Evolutionary conservation across 495 filamentous ascomycete genomes (phyloP), one percentile per base, ranked within the genome.

Genomic region (Tetracladium marchalianum): DNA sequence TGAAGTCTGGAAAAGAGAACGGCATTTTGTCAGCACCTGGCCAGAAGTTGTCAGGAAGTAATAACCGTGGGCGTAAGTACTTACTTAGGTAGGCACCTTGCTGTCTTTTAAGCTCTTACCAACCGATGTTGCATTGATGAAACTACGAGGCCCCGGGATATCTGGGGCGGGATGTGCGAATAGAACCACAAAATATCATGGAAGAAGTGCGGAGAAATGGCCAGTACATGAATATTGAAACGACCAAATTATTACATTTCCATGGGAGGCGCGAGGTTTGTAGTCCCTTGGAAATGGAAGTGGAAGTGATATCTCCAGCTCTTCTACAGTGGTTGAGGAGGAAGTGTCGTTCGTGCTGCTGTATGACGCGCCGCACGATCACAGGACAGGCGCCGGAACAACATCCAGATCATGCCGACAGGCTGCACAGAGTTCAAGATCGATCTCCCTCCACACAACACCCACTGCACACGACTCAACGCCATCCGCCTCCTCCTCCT

Each of bases 1-100:
- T 59, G 36, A 58, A 58, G 49, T 58, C 55, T 52, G 55, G 55
- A 15, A 58, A 44, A 32, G 39, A 44, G 35, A 53, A 54, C 45
- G 49, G 22, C 42, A 54, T 48, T 17, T 39, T 55, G 43, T 58
- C 37, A 58, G 55, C 24, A 32, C 50, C 41, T 35, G 51, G 41
- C 35, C 46, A 47, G 39, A 36, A 45, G 15, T 17, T 40, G 24
- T 44, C 18, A 18, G 35, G 11, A 17, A 54, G 17, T 2, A 11
- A 11, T 32, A 17, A 41, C 40, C 11, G 46, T 31, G 43, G 15
- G 32, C 5, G 11, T 42, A 50, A 38, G 10, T 10, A 36, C 16
- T 4, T 36, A 36, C 35, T 27, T 27, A 27, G 22, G 22, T 27
- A 27, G 22, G 22, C 7, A 27, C 22, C 22, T 27, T 27, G 22